phyloP scores from a whole-genome alignment of 495 filamentous ascomycete species.

The Amphirosellinia nigrospora region DNA sequence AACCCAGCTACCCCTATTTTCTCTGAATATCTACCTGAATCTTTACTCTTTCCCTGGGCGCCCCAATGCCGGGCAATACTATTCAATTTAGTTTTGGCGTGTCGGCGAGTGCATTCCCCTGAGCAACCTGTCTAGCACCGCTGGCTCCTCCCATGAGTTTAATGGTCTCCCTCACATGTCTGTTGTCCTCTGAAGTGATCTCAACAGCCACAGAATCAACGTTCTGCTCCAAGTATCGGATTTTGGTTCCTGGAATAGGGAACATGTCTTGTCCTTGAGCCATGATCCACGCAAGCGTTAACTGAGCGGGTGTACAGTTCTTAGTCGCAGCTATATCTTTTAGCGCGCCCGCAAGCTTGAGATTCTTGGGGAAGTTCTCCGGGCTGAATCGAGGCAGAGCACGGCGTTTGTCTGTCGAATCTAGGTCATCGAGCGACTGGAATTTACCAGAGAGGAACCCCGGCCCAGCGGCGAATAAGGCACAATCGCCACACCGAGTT shows the following conservation, averaged over 20 bases:
- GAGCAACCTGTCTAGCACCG: not conserved
- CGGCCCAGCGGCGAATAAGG: constrained; percentile 54
- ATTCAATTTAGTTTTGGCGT: not conserved
- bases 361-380: constrained; percentile 66
- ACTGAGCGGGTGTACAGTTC: constrained; percentile 65
- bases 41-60: not conserved
- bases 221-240: constrained; percentile 19
- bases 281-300: constrained; percentile 70
- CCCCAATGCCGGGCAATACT: not conserved
- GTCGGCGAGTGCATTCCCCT: constrained; percentile 9
- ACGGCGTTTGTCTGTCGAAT: constrained; percentile 60
- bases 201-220: not conserved
- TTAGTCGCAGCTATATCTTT: constrained; percentile 66
- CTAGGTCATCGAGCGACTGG: constrained; percentile 61
- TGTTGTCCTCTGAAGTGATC: not conserved
- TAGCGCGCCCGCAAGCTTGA: constrained; percentile 67
- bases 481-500: constrained; percentile 70
- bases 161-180: constrained; percentile 1
- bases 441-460: constrained; percentile 60
- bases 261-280: constrained; percentile 11
- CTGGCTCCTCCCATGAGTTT: constrained; percentile 8
- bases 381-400: constrained; percentile 63
- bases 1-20: not conserved
- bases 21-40: too few species aligned
- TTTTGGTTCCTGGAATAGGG: constrained; percentile 17